phyloP scores from a whole-genome alignment of 306 rosid species.

The Cicer chorassanicum region DNA sequence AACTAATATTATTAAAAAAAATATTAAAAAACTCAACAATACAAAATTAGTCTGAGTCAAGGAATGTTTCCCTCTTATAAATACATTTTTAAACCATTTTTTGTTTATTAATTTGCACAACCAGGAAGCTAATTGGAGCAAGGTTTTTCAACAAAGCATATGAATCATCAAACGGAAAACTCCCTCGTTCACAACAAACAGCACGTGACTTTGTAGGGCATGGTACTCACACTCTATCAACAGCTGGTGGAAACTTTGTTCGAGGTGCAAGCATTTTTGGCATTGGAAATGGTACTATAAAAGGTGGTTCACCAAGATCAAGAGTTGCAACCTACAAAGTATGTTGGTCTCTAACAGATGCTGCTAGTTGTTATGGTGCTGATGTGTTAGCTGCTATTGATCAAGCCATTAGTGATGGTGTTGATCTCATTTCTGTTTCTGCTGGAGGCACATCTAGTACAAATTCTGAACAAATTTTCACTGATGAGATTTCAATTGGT shows the following conservation, averaged over 20 bases:
- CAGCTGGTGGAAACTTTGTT: conserved; percentile 70
- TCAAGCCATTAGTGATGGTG: conserved; percentile 74
- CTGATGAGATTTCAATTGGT: conserved; percentile 53
- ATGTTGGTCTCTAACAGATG: conserved; percentile 53
- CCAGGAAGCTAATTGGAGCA: conserved; percentile 84
- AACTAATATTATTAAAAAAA: too few relatives aligned
- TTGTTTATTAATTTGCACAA: background rate
- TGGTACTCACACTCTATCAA: conserved; percentile 83
- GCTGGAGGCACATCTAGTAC: conserved; percentile 40
- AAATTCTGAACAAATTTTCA: conserved; percentile 13
- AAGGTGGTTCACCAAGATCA: conserved; percentile 86
- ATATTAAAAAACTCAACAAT: too few relatives aligned
- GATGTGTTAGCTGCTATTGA: conserved; percentile 72
- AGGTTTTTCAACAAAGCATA: conserved; percentile 60
- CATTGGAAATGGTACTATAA: conserved; percentile 51
- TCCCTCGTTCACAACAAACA: conserved; percentile 23
- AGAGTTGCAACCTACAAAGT: conserved; percentile 78
- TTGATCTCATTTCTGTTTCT: conserved; percentile 63
- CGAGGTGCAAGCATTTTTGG: conserved; percentile 22
- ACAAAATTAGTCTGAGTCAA: too few relatives aligned
- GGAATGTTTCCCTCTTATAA: too few relatives aligned
- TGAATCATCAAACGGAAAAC: background rate
- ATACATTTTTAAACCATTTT: background rate
- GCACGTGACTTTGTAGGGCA: conserved; percentile 74
- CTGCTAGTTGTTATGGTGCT: conserved; percentile 52